phyloP scores from a whole-genome alignment of 2,329 filamentous ascomycete genomes.

The Westerdykella ornata region DNA sequence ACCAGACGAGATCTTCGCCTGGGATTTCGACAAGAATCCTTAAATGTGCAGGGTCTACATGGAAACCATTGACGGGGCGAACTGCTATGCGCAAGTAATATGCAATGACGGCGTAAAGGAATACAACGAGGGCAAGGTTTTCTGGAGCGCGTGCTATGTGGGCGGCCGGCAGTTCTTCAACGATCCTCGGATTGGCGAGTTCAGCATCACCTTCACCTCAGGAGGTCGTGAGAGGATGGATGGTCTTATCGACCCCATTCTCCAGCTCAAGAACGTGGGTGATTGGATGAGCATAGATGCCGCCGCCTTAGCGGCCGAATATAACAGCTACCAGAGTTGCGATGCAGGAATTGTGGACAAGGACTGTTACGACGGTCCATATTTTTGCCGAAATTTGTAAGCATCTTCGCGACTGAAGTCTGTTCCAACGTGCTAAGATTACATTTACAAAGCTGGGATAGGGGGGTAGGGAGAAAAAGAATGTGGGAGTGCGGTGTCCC shows the following conservation, averaged over 20 bases:
- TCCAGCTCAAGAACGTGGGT: conserved; percentile 6
- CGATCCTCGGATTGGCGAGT: conserved; percentile 9
- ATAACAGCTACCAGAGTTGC: neutral
- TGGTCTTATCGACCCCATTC: conserved; percentile 5
- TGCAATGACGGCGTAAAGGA: conserved; percentile 7
- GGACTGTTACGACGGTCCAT: conserved; percentile 3
- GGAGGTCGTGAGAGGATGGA: conserved; percentile 4
- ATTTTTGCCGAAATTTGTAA: conserved; percentile 1
- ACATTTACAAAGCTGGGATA: too few relatives aligned
- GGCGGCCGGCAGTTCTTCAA: conserved; percentile 6
- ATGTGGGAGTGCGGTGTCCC: conserved; percentile 7
- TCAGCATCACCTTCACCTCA: conserved; percentile 8
- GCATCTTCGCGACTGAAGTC: too few relatives aligned
- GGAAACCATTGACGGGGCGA: conserved; percentile 4
- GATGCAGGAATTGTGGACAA: neutral
- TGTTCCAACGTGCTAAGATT: too few relatives aligned
- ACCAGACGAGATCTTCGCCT: too few relatives aligned
- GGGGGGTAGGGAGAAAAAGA: conserved; percentile 3
- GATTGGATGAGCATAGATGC: conserved; percentile 5
- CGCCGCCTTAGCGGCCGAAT: neutral
- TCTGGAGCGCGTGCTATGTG: conserved; percentile 8
- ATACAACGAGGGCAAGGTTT: conserved; percentile 4
- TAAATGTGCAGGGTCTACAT: conserved; percentile 5
- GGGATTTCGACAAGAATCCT: neutral
- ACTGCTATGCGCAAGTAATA: conserved; percentile 4